A percentile compares a stretch with the other conserved stretches of the same genome.
These are phyloP conservation scores for Cyphellophora europaea DNA, from an alignment of 2,329 filamentous ascomycete species.

Conservation along the genomic window DNA sequence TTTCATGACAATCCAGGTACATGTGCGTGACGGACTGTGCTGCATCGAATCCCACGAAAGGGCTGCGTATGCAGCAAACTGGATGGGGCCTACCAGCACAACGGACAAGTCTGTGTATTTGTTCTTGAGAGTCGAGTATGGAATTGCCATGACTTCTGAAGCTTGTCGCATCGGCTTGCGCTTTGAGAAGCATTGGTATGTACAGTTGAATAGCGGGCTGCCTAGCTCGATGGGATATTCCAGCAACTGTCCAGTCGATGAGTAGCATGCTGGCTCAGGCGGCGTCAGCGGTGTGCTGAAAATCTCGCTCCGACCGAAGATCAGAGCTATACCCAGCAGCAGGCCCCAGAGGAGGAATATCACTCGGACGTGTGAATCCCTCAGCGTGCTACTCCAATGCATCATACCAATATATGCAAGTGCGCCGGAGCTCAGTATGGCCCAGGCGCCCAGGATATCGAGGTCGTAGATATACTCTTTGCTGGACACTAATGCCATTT, in stretches of 20 bases:
- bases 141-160: slow-evolving; percentile 17
- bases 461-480: slow-evolving; percentile 17
- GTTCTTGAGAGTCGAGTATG: slow-evolving; percentile 12
- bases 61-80: slow-evolving; percentile 19
- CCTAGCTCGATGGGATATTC: slow-evolving; percentile 12
- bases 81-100: slow-evolving; percentile 16
- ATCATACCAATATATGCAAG: slow-evolving; percentile 19
- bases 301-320: slow-evolving; percentile 16
- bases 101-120: slow-evolving; percentile 12
- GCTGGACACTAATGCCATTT: slow-evolving; percentile 18
- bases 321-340: slow-evolving; percentile 15
- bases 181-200: slow-evolving; percentile 19
- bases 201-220: slow-evolving; percentile 19
- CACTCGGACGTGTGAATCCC: slow-evolving; percentile 14
- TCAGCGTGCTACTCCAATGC: slow-evolving; percentile 19
- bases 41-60: slow-evolving; percentile 13
- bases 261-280: slow-evolving; percentile 18
- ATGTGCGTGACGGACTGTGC: slow-evolving; percentile 16
- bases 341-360: slow-evolving; percentile 19
- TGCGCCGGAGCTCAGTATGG: slow-evolving; percentile 18
- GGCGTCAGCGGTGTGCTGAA: slow-evolving; percentile 10
- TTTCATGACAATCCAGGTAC: slow-evolving; percentile 15
- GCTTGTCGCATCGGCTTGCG: slow-evolving; percentile 17
- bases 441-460: slow-evolving; percentile 20
- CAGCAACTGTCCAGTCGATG: slow-evolving; percentile 15